Percentiles rank a stretch among this genome's conserved stretches.
phyloP scores from a whole-genome alignment of 805 yeast genomes.

The Ogataea degrootiae region DNA sequence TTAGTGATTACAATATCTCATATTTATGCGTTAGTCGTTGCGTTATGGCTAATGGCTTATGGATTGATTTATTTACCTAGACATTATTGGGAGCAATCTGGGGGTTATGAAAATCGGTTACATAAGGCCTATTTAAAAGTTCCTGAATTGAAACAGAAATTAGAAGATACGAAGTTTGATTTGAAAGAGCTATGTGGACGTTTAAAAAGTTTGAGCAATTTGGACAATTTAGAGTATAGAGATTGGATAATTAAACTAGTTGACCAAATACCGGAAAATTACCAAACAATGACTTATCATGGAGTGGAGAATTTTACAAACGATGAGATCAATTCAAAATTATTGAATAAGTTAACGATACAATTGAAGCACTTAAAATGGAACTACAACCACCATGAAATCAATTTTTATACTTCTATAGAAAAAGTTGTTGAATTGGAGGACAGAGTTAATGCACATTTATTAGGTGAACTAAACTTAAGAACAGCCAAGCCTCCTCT shows the following conservation, averaged over 20 bases:
- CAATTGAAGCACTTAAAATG: conserved; percentile 49
- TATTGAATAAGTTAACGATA: conserved; percentile 47
- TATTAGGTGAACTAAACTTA: conserved; percentile 27
- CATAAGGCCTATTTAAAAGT: conserved; percentile 43
- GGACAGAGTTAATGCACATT: conserved; percentile 47
- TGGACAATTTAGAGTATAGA: conserved; percentile 43
- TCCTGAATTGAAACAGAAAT: conserved; percentile 52
- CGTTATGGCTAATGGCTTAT: conserved; percentile 82
- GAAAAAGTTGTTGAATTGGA: conserved; percentile 47
- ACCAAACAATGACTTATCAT: conserved; percentile 18
- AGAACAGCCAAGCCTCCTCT: conserved; percentile 15
- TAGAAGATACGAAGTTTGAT: conserved; percentile 58
- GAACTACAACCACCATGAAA: conserved; percentile 48
- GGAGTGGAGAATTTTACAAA: conserved; percentile 22
- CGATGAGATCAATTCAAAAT: conserved; percentile 35
- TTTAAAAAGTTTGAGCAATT: conserved; percentile 46
- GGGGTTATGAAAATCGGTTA: conserved; percentile 26
- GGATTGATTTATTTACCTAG: conserved; percentile 70
- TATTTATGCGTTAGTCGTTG: conserved; percentile 66
- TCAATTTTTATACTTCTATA: conserved; percentile 52
- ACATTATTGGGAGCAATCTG: conserved; percentile 19
- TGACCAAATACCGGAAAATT: conserved; percentile 38
- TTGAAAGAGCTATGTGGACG: conserved; percentile 61
- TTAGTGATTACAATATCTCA: conserved; percentile 74
- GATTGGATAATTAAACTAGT: conserved; percentile 63